Evolutionary conservation across 1,139 yeast genomes (phyloP), one percentile per base, ranked within the genome.

Genomic region (Debaryomycetaceae sp.): DNA sequence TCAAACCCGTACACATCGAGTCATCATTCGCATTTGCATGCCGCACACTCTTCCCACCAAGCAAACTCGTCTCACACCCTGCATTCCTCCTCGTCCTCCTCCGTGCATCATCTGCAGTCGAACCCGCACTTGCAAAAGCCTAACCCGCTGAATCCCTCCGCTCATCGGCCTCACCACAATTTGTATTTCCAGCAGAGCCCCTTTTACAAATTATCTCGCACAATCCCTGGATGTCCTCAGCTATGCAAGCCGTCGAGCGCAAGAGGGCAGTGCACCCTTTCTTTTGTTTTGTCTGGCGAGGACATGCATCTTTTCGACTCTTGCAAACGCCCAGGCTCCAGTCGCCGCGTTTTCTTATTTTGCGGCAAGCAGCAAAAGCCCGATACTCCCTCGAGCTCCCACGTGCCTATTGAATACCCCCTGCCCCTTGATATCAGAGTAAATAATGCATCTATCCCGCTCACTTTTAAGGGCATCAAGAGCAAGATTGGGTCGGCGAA

Each of bases 401-500:
- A 65, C 26, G 70, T 59, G 1, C 49, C 51, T 12, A 45, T 77
- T 7, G 70, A 66, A 39, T 78, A 68, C 38, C 87, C 87, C 1
- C 50, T 51, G 11, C 80, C 78, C 2, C 54, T 72, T 26, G 80
- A 73, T 40, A 51, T 78, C 4, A 58, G 56, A 29, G 59, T 75
- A 18, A 77, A 78, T 40, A 64, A 60, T 2, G 35, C 38, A 1
- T 54, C 52, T 24, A 42, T 75, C 5, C 62, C 62, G 23, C 74
- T 65, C 35, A 68, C 63, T 37, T 67, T 69, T 16, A 62, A 67
- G 39, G 86, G 85, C 2, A 55, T 77, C 23, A 77, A 77, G 45
- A 70, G 72, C 27, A 69, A 62, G 33, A 60, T 63, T 1, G 83
- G 83, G 1, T 71, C 86, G 0, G 73, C 78, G 1, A 64, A 68